Evolutionary conservation across 2,329 filamentous ascomycete species (phyloP).

Genomic region (Acephala macrosclerotiorum): DNA sequence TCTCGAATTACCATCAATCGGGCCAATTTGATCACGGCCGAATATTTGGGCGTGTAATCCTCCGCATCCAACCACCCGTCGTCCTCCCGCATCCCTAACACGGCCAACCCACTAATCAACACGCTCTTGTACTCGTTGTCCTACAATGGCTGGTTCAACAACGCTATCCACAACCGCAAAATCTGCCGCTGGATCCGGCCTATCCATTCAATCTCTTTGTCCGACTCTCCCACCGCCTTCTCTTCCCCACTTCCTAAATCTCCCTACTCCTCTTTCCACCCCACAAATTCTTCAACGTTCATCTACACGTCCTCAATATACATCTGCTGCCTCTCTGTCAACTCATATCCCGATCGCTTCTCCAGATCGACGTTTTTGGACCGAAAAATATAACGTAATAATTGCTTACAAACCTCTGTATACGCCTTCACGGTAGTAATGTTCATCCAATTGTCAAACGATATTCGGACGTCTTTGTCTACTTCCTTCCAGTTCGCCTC

Average conservation of each 20-base stretch:
- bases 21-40: conserved; percentile 25
- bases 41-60: neutral
- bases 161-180: neutral
- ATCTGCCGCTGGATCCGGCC: neutral
- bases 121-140: conserved; percentile 28
- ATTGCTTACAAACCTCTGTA: conserved; percentile 5
- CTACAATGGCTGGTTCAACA: neutral
- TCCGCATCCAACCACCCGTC: conserved; percentile 14
- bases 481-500: too few relatives aligned
- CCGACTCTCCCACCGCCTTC: neutral
- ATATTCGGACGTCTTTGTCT: too few relatives aligned
- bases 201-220: conserved; percentile 9
- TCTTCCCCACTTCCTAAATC: conserved; percentile 9
- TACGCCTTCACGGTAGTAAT: neutral
- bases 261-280: conserved; percentile 12
- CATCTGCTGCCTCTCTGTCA: neutral
- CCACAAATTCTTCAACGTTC: conserved; percentile 12
- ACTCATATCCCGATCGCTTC: neutral
- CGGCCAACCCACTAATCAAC: conserved; percentile 26
- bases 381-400: conserved; percentile 6
- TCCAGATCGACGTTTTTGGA: neutral
- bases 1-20: conserved; percentile 25
- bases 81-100: conserved; percentile 24
- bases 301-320: conserved; percentile 5
- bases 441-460: conserved; percentile 6